Evolutionary conservation across 768 basidiomycete species (phyloP).

Genomic region (Crassisporium funariophilum): DNA sequence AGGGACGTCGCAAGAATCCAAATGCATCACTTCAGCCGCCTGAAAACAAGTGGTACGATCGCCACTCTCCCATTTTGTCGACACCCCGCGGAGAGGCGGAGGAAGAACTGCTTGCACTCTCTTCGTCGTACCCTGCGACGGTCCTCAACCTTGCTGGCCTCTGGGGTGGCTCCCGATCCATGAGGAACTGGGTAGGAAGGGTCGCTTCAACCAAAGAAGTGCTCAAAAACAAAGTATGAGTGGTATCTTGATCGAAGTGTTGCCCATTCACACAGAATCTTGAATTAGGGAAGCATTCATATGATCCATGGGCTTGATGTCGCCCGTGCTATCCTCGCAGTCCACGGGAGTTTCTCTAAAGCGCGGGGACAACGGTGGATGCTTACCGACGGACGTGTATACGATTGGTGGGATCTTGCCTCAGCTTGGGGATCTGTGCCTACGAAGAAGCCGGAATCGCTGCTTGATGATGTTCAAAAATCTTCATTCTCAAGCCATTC

Average conservation of each 20-base stretch:
- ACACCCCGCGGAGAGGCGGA: slow-evolving; percentile 55
- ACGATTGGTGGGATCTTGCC: slow-evolving; percentile 72
- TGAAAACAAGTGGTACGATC: slow-evolving; percentile 46
- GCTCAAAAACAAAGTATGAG: slow-evolving; percentile 46
- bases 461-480: neutral
- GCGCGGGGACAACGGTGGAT: slow-evolving; percentile 58
- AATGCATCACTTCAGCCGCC: slow-evolving; percentile 7
- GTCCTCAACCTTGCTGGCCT: slow-evolving; percentile 66
- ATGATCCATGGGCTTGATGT: slow-evolving; percentile 65
- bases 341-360: slow-evolving; percentile 44
- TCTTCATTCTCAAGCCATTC: neutral
- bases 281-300: slow-evolving; percentile 54
- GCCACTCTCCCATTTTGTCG: slow-evolving; percentile 46
- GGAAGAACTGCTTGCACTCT: slow-evolving; percentile 52
- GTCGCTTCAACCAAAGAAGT: slow-evolving; percentile 61
- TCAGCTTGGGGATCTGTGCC: slow-evolving; percentile 48
- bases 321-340: slow-evolving; percentile 60
- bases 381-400: slow-evolving; percentile 54
- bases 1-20: slow-evolving; percentile 19
- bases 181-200: slow-evolving; percentile 51
- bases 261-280: neutral
- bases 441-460: neutral
- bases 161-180: slow-evolving; percentile 57
- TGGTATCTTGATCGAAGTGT: neutral
- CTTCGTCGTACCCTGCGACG: slow-evolving; percentile 41